Base-by-base conservation (phyloP, 2,329 filamentous ascomycete genomes). In the Verticillium nubilum region DNA sequence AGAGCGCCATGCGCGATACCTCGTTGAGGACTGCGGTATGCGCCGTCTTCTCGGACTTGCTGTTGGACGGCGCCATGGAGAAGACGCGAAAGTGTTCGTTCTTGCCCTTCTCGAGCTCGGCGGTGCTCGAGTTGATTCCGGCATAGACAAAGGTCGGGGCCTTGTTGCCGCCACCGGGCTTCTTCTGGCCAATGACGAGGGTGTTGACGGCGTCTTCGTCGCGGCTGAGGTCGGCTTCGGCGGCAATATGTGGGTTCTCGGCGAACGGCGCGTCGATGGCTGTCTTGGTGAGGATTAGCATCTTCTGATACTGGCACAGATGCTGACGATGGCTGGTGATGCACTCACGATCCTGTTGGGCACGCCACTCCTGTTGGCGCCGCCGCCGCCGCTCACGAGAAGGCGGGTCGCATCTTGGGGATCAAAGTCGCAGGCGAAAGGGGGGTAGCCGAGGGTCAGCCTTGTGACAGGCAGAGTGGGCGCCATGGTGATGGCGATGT, bases 141-240 rank as follows among this genome's bases (percentile, higher is more conserved):
- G 92, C 91, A 65, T 90, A 87, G 7, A 86, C 75, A 50, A 83
- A 71, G 5, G 84, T 83, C 57, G 70, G 76, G 26, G 58, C 26
- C 58, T 77, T 53, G 52, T 80, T 72, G 26, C 83, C 84, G 54
- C 69, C 79, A 67, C 81, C 86, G 56, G 77, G 78, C 74, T 78
- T 83, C 73, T 68, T 82, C 69, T 76, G 82, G 64, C 91, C 86
- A 57, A 89, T 85, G 50, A 87, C 91, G 56, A 97, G 80, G 58
- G 90, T 93, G 64, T 89, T 92, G 60, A 96, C 91, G 59, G 90
- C 96, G 74, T 98, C 94, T 76, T 97, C 93, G 69, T 93, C 86
- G 66, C 86, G 83, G 62, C 90, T 90, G 55, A 97, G 85, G 61
- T 92, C 86, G 68, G 94, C 80, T 66, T 96, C 90, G 64, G 87